Percentiles rank a stretch among this genome's conserved stretches.
These are phyloP conservation scores for Paecilomyces dactylethromorphus DNA, from an alignment of 2,329 filamentous ascomycete genomes.

Conservation along the genomic window DNA sequence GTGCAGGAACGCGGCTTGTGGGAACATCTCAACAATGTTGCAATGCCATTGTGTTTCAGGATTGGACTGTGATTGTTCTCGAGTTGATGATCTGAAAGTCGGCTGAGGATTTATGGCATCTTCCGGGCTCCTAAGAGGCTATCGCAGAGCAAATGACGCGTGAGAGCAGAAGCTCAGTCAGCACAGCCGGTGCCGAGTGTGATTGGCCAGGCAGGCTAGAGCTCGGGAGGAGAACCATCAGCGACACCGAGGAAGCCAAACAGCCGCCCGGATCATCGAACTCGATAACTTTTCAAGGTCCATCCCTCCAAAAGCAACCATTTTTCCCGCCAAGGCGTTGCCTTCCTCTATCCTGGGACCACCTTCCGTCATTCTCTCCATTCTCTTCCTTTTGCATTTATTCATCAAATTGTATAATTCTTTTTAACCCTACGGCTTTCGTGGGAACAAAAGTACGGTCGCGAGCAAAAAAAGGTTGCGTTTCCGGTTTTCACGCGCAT, in stretches of 20 bases:
- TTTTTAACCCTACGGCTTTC: neutral
- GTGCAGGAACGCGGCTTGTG: neutral
- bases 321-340: neutral
- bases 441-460: neutral
- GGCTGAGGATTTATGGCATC: neutral
- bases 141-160: neutral
- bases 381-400: neutral
- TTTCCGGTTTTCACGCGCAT: conserved; percentile 18
- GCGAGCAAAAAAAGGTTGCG: conserved; percentile 1
- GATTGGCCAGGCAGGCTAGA: neutral
- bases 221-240: neutral
- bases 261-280: neutral
- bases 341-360: neutral
- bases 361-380: neutral
- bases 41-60: neutral
- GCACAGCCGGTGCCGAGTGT: neutral
- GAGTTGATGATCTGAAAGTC: neutral
- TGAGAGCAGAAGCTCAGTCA: neutral
- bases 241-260: neutral
- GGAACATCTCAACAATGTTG: neutral
- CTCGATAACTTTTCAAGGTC: neutral
- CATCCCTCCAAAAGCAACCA: neutral
- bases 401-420: neutral
- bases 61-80: neutral
- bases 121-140: neutral